Percentiles rank a stretch among this genome's conserved stretches.
These are phyloP conservation scores for Cinchona pubescens DNA, from an alignment of 257 asterid species.

Conservation along the genomic window DNA sequence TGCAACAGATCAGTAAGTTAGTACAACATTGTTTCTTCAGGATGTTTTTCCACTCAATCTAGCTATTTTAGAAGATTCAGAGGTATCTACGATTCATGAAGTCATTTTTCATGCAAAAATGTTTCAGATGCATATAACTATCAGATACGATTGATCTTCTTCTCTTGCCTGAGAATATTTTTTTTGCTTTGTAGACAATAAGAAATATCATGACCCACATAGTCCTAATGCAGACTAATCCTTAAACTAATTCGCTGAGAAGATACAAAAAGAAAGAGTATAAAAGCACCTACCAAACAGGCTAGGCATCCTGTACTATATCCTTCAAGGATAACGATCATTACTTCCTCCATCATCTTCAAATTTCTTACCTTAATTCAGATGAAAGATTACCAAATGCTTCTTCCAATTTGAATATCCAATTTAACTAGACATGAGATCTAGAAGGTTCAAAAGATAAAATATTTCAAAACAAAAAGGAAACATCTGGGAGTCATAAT, in stretches of 20 bases:
- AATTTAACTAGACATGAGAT: neutral
- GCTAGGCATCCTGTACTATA: neutral
- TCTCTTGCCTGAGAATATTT: neutral
- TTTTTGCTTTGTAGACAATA: neutral
- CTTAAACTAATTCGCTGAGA: neutral
- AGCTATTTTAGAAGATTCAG: neutral
- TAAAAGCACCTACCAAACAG: neutral
- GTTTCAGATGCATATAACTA: neutral
- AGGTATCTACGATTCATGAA: neutral
- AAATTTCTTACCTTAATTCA: neutral
- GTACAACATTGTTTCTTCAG: neutral
- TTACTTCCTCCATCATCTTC: neutral
- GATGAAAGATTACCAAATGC: neutral
- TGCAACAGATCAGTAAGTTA: conserved; percentile 22
- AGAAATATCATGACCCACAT: neutral
- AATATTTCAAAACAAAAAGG: neutral
- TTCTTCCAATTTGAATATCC: neutral
- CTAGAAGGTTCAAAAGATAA: neutral
- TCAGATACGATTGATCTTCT: neutral
- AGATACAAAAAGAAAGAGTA: neutral
- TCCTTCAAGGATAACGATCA: neutral
- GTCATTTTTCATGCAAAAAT: neutral
- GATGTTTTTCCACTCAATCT: neutral
- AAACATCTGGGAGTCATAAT: neutral
- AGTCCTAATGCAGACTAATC: neutral